These are phyloP conservation scores for Trichoderma afroharzianum DNA, from an alignment of 2,329 filamentous ascomycete species.

Conservation along the genomic window DNA sequence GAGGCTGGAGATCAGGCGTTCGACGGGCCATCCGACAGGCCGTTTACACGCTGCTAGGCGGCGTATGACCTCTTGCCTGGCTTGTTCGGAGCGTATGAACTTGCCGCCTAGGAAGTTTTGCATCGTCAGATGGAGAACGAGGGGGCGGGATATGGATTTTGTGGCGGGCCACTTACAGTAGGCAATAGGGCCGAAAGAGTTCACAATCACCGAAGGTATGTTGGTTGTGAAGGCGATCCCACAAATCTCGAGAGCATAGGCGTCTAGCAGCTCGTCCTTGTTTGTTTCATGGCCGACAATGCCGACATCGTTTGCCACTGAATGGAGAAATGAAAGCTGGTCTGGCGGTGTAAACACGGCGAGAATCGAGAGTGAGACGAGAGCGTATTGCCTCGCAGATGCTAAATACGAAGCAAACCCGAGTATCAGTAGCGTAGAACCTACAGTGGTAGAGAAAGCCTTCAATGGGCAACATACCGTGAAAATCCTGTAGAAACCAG, in stretches of 20 bases:
- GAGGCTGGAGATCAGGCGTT: conserved; percentile 32
- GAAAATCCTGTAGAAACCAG: conserved; percentile 40
- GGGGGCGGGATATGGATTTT: not conserved
- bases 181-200: conserved; percentile 46
- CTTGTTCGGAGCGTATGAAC: conserved; percentile 27
- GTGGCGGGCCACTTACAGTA: conserved; percentile 36
- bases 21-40: conserved; percentile 38
- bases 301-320: not conserved
- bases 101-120: conserved; percentile 26
- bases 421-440: not conserved
- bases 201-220: conserved; percentile 41
- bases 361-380: conserved; percentile 36
- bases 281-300: not conserved
- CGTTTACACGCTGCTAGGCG: conserved; percentile 33
- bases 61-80: conserved; percentile 32
- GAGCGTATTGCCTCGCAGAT: conserved; percentile 41
- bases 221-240: conserved; percentile 44
- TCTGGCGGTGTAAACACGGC: conserved; percentile 16
- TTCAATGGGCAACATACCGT: conserved; percentile 33
- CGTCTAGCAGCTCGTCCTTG: conserved; percentile 30
- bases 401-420: conserved; percentile 35
- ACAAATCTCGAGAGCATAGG: conserved; percentile 37
- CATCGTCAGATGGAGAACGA: not conserved
- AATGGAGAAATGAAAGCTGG: conserved; percentile 14
- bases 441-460: not conserved